Evolutionary conservation across 768 basidiomycete genomes (phyloP).

Genomic region (Leccinum boreale): DNA sequence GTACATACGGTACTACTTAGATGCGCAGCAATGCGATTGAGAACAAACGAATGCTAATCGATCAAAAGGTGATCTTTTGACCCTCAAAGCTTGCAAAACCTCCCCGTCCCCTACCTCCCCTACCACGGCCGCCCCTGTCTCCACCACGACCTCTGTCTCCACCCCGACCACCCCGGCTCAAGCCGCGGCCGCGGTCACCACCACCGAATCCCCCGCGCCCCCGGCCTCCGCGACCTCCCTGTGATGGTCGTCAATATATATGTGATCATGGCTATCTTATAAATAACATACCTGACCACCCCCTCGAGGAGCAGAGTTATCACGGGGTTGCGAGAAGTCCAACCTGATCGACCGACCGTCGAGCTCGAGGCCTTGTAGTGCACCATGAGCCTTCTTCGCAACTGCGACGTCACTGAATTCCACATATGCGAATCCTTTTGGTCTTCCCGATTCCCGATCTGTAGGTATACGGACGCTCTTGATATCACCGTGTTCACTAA

Average conservation of each 20-base stretch:
- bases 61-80: conserved; percentile 46
- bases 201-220: conserved; percentile 32
- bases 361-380: conserved; percentile 66
- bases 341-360: conserved; percentile 79
- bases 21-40: neutral
- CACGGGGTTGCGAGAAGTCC: conserved; percentile 84
- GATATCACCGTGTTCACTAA: conserved; percentile 82
- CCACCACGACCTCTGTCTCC: conserved; percentile 34
- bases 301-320: conserved; percentile 39
- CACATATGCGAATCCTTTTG: conserved; percentile 97
- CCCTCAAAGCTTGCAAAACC: conserved; percentile 52
- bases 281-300: conserved; percentile 42
- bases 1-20: neutral
- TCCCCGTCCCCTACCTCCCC: conserved; percentile 44
- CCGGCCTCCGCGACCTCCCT: conserved; percentile 35
- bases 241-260: neutral
- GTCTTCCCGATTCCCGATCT: conserved; percentile 83
- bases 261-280: neutral
- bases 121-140: conserved; percentile 42
- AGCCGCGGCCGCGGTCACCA: conserved; percentile 37
- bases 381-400: conserved; percentile 78
- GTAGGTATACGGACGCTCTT: conserved; percentile 89
- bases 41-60: conserved; percentile 6
- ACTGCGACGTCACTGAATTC: conserved; percentile 81
- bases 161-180: conserved; percentile 42